These are phyloP conservation scores for Afroboletus lepidellus DNA, from an alignment of 1,284 basidiomycete genomes.

Conservation along the genomic window DNA sequence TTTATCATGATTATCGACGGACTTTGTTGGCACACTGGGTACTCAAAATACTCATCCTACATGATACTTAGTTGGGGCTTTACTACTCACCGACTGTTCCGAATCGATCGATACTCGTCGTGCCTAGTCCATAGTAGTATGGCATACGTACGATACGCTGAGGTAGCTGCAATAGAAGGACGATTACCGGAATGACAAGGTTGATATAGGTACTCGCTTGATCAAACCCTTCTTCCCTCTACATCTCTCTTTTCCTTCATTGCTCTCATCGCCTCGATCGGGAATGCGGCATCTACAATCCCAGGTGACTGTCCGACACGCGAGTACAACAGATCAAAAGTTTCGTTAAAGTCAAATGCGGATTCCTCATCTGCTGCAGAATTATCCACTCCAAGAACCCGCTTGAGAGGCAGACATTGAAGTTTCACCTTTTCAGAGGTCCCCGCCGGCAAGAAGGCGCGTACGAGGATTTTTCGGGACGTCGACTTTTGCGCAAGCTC, in stretches of 20 bases:
- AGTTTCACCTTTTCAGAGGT: constrained; percentile 27
- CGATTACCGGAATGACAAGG: neutral
- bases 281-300: constrained; percentile 25
- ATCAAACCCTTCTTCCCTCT: neutral
- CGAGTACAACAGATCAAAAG: constrained; percentile 30
- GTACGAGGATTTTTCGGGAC: constrained; percentile 25
- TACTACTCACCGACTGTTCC: neutral
- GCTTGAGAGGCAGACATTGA: constrained; percentile 26
- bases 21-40: constrained; percentile 10
- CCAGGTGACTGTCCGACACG: constrained; percentile 18
- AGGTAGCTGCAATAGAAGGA: constrained; percentile 6
- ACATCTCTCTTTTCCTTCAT: constrained; percentile 11
- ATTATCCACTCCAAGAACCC: constrained; percentile 14
- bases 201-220: neutral
- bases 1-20: constrained; percentile 30
- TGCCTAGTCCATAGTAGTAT: constrained; percentile 1
- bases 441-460: constrained; percentile 31
- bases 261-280: constrained; percentile 18
- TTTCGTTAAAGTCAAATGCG: constrained; percentile 20
- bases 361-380: constrained; percentile 15
- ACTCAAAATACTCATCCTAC: constrained; percentile 19
- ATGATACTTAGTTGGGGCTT: constrained; percentile 1
- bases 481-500: constrained; percentile 29
- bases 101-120: constrained; percentile 7
- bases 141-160: constrained; percentile 5